These are phyloP conservation scores for Colletotrichum godetiae DNA, from an alignment of 2,329 filamentous ascomycete genomes.

Conservation along the genomic window DNA sequence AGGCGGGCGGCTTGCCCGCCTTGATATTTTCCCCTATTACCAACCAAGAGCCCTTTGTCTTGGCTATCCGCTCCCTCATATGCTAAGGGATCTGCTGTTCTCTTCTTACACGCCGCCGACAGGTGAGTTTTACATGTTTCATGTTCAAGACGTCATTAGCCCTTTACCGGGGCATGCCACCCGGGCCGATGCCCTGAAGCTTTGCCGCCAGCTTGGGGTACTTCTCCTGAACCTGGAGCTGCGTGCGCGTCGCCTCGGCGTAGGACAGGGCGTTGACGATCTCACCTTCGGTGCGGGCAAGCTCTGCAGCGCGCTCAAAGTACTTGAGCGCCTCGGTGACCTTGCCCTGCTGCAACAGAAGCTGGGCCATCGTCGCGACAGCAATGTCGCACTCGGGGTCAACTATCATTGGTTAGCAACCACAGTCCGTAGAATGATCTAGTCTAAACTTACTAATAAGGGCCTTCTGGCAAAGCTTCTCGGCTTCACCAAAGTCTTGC, in stretches of 20 bases:
- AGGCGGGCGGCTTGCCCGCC: constrained; percentile 18
- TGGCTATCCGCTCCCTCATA: constrained; percentile 6
- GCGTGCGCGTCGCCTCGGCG: constrained; percentile 94
- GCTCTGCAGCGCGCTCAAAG: constrained; percentile 95
- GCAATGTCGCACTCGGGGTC: constrained; percentile 99
- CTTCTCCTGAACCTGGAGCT: constrained; percentile 91
- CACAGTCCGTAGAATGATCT: neutral
- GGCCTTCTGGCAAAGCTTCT: constrained; percentile 97
- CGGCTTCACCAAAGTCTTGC: constrained; percentile 92
- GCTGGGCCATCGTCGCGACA: constrained; percentile 97
- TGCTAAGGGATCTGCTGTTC: constrained; percentile 14
- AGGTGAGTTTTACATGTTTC: constrained; percentile 14
- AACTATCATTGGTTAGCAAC: constrained; percentile 67
- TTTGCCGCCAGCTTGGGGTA: constrained; percentile 83
- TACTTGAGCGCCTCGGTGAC: constrained; percentile 95
- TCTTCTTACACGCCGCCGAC: constrained; percentile 33
- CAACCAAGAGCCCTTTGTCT: constrained; percentile 17
- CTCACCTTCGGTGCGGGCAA: constrained; percentile 93
- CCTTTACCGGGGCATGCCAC: constrained; percentile 40
- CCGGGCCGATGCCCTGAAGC: constrained; percentile 66
- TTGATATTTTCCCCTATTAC: constrained; percentile 30
- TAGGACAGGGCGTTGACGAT: constrained; percentile 97
- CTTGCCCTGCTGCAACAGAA: constrained; percentile 97
- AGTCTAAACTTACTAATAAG: constrained; percentile 81
- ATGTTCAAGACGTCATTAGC: neutral